A percentile compares a stretch with the other conserved stretches of the same genome.
Conservation (phyloP, 1,284 basidiomycete species). For the Somion occarium region DNA sequence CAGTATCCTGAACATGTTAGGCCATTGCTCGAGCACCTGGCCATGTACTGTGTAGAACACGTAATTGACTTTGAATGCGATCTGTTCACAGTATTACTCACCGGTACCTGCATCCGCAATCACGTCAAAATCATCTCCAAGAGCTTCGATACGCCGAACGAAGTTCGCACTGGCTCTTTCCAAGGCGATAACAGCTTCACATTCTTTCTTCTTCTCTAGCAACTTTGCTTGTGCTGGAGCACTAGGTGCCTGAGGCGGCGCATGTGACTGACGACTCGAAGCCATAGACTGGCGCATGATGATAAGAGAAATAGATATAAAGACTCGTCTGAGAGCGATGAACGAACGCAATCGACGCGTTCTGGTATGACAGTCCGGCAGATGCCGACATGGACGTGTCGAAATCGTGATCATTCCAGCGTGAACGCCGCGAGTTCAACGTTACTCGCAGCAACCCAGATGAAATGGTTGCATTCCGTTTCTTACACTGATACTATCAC, state of each 20-base stretch:
- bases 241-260: conserved; percentile 36
- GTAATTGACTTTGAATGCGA: neutral
- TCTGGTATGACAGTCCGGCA: no score
- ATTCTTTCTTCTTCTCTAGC: conserved; percentile 75
- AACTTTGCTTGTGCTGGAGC: conserved; percentile 51
- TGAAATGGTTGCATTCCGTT: no score
- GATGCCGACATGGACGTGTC: no score
- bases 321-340: no score
- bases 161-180: conserved; percentile 60
- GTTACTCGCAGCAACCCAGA: no score
- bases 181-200: conserved; percentile 67
- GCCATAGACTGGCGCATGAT: conserved; percentile 54
- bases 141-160: conserved; percentile 58
- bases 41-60: conserved; percentile 50
- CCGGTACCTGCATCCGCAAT: conserved; percentile 74
- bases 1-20: conserved; percentile 74
- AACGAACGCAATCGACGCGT: no score
- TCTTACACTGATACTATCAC: no score
- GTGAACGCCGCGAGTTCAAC: no score
- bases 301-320: no score
- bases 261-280: conserved; percentile 45
- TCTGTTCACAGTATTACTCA: conserved; percentile 23
- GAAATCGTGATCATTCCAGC: no score
- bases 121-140: conserved; percentile 66
- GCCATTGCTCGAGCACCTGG: conserved; percentile 75